Base-by-base conservation (phyloP, 345 rosid genomes). In the Aethionema arabicum region DNA sequence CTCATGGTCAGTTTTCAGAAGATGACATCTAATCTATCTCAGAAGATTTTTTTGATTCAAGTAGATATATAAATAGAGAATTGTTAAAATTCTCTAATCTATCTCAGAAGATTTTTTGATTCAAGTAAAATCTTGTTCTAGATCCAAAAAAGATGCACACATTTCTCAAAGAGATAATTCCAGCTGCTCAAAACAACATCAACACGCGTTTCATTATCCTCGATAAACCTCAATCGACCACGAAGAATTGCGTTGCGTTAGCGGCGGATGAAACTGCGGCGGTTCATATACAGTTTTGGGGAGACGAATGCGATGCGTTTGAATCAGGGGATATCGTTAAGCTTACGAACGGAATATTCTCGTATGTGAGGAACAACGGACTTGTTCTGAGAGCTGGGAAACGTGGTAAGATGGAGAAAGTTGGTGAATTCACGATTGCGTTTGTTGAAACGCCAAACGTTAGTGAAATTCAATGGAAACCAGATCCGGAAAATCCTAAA, bases 391-490 rank as follows among this genome's bases (percentile, higher is more conserved):
- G 88, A 56, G 84, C 85, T 32, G 95, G 87, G 27, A 85, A 70
- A 54, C 76, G 87, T 40, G 95, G 91, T 11, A 69, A 46, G 40
- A 50, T 83, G 13, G 80, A 77, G 75, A 87, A 90, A 77, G 61
- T 75, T 1, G 93, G 91, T 1, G 89, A 84, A 43, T 79, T 85
- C 52, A 76, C 86, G 4, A 69, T 84, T 84, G 76, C 69, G 4
- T 84, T 79, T 61, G 90, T 81, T n/a, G 86, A 80, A 76, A 83
- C 91, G 5, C 95, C 95, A 12, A 85, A 87, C 64, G 66, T 90
- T 74, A 80, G 95, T 30, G 86, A 90, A 76, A 87, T 85, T 15
- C 73, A 56, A 27, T 84, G 95, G 89, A 74, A 66, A 49, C 80
- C 80, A 33, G 83, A 84, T 48, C 79, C 92, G 0, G 70, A 48